Percentiles rank a stretch among this genome's conserved stretches.
Conservation (phyloP, 176 grass and related monocot species). For the Aegilops sharonensis region DNA sequence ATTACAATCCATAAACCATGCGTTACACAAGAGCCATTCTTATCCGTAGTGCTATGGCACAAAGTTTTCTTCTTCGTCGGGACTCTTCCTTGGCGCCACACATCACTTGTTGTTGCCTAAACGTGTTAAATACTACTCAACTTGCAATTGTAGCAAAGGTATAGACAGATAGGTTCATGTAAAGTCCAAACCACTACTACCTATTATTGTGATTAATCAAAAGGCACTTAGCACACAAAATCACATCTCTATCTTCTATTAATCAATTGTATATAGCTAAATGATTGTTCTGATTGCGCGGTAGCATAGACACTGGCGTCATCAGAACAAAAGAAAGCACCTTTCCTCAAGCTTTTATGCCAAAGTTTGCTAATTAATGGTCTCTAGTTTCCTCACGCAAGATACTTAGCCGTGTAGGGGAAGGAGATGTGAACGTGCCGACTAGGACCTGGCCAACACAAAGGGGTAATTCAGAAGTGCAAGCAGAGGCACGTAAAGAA, state of each 20-base stretch:
- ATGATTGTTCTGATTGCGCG: constrained; percentile 31
- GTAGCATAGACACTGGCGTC: constrained; percentile 31
- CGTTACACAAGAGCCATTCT: background rate
- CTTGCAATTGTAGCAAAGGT: constrained; percentile 39
- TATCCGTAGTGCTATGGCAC: too few relatives aligned
- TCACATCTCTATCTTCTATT: constrained; percentile 43
- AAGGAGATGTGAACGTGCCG: constrained; percentile 36
- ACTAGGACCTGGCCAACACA: constrained; percentile 32
- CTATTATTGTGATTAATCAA: constrained; percentile 24
- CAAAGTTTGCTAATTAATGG: constrained; percentile 28
- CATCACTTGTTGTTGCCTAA: background rate
- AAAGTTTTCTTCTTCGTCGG: constrained; percentile 7
- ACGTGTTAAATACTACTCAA: constrained; percentile 37
- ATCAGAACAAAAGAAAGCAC: constrained; percentile 21
- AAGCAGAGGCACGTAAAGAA: background rate
- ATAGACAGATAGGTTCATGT: constrained; percentile 22
- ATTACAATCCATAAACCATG: background rate
- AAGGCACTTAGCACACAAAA: constrained; percentile 48
- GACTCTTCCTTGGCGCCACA: constrained; percentile 21
- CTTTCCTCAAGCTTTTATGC: constrained; percentile 16
- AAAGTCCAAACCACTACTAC: constrained; percentile 47
- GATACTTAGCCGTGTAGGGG: constrained; percentile 40
- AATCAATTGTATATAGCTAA: constrained; percentile 50
- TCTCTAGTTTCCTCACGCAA: constrained; percentile 45
- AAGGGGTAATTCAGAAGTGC: background rate